Percentiles rank a stretch among this genome's conserved stretches.
Evolutionary conservation across 495 filamentous ascomycete species (phyloP).

Genomic region (Glonium stellatum): DNA sequence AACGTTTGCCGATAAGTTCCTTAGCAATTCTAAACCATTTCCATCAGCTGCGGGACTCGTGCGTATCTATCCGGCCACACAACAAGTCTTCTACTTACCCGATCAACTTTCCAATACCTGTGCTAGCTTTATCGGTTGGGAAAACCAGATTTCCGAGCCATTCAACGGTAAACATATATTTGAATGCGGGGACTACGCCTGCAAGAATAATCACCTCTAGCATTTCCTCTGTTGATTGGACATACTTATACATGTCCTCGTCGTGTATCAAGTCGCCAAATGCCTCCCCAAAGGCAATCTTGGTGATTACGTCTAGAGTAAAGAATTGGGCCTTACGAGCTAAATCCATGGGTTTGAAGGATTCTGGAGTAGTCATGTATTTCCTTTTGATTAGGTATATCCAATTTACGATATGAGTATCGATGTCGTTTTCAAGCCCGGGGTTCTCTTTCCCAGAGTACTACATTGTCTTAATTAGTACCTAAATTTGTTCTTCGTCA

Average conservation of each 20-base stretch:
- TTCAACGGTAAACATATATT: conserved; percentile 25
- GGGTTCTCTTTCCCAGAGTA: conserved; percentile 21
- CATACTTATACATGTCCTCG: conserved; percentile 43
- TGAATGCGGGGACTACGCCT: conserved; percentile 21
- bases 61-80: not conserved
- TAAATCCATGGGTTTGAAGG: conserved; percentile 36
- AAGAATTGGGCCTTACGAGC: conserved; percentile 38
- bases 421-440: conserved; percentile 14
- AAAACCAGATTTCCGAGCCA: conserved; percentile 29
- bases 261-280: conserved; percentile 40
- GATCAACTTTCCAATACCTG: conserved; percentile 35
- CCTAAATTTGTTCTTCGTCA: not conserved
- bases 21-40: conserved; percentile 17
- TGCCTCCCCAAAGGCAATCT: conserved; percentile 38
- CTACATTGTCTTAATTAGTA: not conserved
- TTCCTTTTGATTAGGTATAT: conserved; percentile 19
- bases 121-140: conserved; percentile 33
- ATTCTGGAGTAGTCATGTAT: conserved; percentile 26
- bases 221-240: conserved; percentile 34
- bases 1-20: conserved; percentile 27
- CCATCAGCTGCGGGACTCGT: not conserved
- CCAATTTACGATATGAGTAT: conserved; percentile 11
- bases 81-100: conserved; percentile 6
- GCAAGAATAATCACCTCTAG: conserved; percentile 26
- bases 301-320: conserved; percentile 41